Evolutionary conservation across 2,329 filamentous ascomycete genomes (phyloP), one percentile per base, ranked within the genome.

Genomic region (Didymella lethalis): DNA sequence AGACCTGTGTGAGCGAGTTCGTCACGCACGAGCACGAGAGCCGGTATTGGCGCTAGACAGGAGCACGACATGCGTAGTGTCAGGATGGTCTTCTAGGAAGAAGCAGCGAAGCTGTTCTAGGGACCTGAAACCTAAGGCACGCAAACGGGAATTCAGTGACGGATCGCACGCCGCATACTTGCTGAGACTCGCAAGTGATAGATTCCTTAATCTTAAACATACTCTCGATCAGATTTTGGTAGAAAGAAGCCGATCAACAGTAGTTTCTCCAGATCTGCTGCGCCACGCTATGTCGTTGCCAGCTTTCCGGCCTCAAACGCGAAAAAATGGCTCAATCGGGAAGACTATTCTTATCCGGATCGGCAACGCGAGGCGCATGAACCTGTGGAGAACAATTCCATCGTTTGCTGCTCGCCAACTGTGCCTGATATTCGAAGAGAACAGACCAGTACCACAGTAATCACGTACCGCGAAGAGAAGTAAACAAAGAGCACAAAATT

Each of bases 401-500:
- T 16, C 16, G 11, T n/a, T 20, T 36, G 31, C 36, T 11, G 16
- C 23, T 3, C 7, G 40, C 4, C 36, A 41, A 31, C 2, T 36
- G 28, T 36, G 14, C 10, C n/a, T 5, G 18, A 12, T 11, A 18
- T 14, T 26, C 12, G 38, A 12, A 5, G 10, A 14, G 1, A 10
- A 29, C 3, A 16, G 5, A 20, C 11, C 11, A 29, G 25, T 36
- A 25, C 20, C 1, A 36, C 38, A n/a, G 41, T 20, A 44, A 18
- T 34, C 2, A 18, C n/a, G 4, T n/a, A 41, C n/a, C 28, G 16
- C 41, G 28, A 25, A 6, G 20, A 16, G 32, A n/a, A 54, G 50
- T 51, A 54, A 48, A 58, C 41, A 54, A 51, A 38, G 45, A 49
- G 32, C 56, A 32, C 49, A 50, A 54, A 59, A 11, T 49, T 31